These are phyloP conservation scores for Leishmania tropica DNA, from an alignment of 208 protist species.

Conservation along the genomic window DNA sequence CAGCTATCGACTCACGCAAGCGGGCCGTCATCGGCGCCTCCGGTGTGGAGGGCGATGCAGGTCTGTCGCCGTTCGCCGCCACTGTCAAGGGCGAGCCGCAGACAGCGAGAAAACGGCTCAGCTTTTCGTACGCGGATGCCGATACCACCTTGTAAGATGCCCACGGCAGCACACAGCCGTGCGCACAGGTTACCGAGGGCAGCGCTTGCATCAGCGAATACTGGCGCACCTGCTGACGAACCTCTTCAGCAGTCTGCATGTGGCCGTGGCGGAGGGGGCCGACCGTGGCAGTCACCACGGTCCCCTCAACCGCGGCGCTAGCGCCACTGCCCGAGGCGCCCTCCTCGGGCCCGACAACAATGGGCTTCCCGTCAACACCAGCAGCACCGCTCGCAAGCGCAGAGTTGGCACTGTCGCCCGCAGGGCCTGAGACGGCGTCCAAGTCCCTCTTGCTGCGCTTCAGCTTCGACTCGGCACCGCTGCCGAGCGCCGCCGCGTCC, in stretches of 20 bases:
- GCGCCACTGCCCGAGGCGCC: background rate
- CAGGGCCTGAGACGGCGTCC: background rate
- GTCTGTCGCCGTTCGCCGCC: too few relatives aligned
- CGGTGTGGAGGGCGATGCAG: background rate
- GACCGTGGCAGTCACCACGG: background rate
- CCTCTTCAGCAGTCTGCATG: constrained; percentile 13
- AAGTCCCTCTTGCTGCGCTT: constrained; percentile 35
- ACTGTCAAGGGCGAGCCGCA: constrained; percentile 7
- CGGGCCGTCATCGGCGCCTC: background rate
- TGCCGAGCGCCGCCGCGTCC: constrained; percentile 34
- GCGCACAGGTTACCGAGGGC: constrained; percentile 38
- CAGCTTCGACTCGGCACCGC: constrained; percentile 31
- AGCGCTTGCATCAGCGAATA: constrained; percentile 24
- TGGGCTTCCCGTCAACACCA: too few relatives aligned
- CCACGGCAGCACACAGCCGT: constrained; percentile 54
- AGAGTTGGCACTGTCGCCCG: background rate
- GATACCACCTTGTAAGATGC: constrained; percentile 58
- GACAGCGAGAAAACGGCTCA: constrained; percentile 23
- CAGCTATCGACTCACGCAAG: background rate
- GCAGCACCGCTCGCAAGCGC: background rate
- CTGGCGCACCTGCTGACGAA: constrained; percentile 21
- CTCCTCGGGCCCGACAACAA: background rate
- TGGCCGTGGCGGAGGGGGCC: constrained; percentile 15
- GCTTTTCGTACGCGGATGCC: constrained; percentile 14
- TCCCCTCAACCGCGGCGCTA: background rate